Conservation (phyloP, 2,329 filamentous ascomycete genomes). For the Neonectria magnoliae region DNA sequence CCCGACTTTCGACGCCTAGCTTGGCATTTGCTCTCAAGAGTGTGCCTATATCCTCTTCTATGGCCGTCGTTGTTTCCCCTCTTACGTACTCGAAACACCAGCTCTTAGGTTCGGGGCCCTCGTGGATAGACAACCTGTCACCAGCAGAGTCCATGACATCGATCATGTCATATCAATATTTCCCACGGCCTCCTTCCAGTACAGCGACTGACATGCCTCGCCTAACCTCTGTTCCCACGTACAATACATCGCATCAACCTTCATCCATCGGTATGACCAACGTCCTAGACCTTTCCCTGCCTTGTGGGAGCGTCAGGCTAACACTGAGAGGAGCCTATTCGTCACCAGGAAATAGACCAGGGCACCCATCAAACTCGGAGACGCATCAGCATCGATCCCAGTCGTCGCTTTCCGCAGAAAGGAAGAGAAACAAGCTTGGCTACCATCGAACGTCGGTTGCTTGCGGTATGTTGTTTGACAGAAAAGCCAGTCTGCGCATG, state of each 20-base stretch:
- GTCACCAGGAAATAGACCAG: constrained; percentile 58
- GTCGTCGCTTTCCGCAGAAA: constrained; percentile 56
- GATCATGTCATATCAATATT: constrained; percentile 61
- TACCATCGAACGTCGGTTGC: constrained; percentile 96
- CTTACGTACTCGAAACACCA: constrained; percentile 24
- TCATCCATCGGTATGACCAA: constrained; percentile 46
- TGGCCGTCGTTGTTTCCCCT: constrained; percentile 33
- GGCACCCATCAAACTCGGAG: constrained; percentile 51
- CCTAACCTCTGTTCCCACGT: constrained; percentile 47
- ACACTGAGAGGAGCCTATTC: constrained; percentile 61
- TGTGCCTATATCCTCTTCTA: constrained; percentile 24
- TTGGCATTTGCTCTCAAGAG: constrained; percentile 3
- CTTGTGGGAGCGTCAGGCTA: constrained; percentile 47
- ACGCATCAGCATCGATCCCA: constrained; percentile 37
- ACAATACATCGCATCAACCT: constrained; percentile 44
- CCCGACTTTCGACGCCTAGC: constrained; percentile 9
- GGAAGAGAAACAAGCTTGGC: constrained; percentile 86
- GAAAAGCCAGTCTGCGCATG: neutral
- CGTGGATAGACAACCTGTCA: constrained; percentile 25
- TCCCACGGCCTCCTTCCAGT: constrained; percentile 53
- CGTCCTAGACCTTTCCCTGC: constrained; percentile 48
- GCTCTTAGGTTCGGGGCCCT: constrained; percentile 16
- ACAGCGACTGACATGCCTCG: constrained; percentile 55
- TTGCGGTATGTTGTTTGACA: constrained; percentile 76
- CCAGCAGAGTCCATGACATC: constrained; percentile 29